Conservation (phyloP, 164 flowering plant genomes). For the Magnolia officinalis region DNA sequence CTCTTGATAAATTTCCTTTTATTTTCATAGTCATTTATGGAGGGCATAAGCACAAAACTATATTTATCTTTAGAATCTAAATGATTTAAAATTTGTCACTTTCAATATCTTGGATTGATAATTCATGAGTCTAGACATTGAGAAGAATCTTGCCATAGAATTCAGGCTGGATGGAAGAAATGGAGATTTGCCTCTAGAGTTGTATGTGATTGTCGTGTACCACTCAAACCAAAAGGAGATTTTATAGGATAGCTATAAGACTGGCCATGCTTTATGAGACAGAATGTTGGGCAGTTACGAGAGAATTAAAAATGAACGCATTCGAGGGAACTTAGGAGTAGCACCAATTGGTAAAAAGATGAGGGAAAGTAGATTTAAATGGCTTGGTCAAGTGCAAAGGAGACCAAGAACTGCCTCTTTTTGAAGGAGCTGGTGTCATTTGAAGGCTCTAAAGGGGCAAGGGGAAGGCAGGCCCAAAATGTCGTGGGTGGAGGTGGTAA, state of each 20-base stretch:
- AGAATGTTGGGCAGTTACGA: background rate
- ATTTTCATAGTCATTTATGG: no score
- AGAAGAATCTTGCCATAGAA: background rate
- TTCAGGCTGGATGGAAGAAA: background rate
- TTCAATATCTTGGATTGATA: no score
- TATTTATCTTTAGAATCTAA: no score
- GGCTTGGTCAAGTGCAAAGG: background rate
- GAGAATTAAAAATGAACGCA: background rate
- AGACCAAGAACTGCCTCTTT: background rate
- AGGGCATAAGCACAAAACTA: no score
- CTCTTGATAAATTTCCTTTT: slow-evolving; percentile 6
- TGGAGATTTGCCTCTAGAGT: background rate
- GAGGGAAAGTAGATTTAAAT: background rate
- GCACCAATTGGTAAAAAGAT: background rate
- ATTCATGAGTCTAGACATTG: no score
- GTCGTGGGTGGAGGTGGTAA: no score
- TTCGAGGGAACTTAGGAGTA: background rate
- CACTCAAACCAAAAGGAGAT: background rate
- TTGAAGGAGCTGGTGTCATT: background rate
- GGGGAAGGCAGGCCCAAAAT: no score
- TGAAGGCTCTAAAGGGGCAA: background rate
- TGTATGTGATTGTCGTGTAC: background rate
- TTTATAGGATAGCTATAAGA: background rate
- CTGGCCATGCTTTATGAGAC: background rate
- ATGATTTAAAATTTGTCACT: no score